These are phyloP conservation scores for Cyclotella atomus DNA, from an alignment of 108 stramenopile genomes.

Conservation along the genomic window DNA sequence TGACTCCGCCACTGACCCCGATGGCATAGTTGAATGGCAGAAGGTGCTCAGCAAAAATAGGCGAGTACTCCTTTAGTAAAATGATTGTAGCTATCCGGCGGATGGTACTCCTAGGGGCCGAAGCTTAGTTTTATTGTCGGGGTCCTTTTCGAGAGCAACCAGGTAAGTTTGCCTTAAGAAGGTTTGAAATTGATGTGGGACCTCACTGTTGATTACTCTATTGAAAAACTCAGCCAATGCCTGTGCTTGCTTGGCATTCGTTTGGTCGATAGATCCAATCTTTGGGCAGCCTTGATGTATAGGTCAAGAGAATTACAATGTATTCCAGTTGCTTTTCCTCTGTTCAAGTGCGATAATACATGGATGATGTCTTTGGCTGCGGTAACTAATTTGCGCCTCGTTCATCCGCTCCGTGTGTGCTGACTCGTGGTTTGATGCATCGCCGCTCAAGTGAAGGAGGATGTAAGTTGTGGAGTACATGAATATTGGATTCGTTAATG, in stretches of 20 bases:
- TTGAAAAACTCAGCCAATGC: too few relatives aligned
- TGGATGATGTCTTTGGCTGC: neutral
- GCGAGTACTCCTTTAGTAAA: neutral
- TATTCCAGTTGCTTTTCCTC: neutral
- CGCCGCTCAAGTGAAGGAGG: neutral
- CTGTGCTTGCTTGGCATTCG: too few relatives aligned
- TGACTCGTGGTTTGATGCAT: neutral
- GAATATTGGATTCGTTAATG: neutral
- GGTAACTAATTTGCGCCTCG: neutral
- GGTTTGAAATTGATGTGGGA: too few relatives aligned
- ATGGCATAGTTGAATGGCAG: conserved; percentile 36
- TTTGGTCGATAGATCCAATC: too few relatives aligned
- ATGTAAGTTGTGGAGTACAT: neutral
- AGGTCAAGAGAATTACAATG: neutral
- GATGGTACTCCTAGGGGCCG: conserved; percentile 29
- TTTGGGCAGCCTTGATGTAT: too few relatives aligned
- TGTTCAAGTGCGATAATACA: neutral
- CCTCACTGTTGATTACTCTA: too few relatives aligned
- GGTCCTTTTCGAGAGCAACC: neutral
- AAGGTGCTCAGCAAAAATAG: conserved; percentile 1
- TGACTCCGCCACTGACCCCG: conserved; percentile 3
- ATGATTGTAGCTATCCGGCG: conserved; percentile 17
- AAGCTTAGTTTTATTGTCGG: neutral
- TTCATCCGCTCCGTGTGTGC: neutral
- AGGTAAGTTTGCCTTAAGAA: neutral